Evolutionary conservation across 768 basidiomycete species (phyloP).

Genomic region (Rhodotorula graminis): DNA sequence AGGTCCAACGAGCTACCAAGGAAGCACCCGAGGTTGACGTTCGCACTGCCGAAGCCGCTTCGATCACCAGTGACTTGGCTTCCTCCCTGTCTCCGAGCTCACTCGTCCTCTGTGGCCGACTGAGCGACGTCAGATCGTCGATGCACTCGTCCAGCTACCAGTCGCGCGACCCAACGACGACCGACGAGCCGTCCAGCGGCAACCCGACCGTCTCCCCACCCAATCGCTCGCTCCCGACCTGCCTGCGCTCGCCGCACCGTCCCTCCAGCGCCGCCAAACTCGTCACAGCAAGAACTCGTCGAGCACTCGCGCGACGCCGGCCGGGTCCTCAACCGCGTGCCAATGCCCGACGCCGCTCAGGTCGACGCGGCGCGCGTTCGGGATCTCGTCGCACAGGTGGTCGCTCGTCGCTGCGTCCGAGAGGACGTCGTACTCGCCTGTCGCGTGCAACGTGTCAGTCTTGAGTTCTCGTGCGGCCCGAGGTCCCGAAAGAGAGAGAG

Average conservation of each 20-base stretch:
- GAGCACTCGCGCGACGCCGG: neutral
- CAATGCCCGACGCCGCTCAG: constrained; percentile 25
- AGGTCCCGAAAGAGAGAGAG: neutral
- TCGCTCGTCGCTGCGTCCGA: constrained; percentile 6
- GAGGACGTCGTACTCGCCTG: constrained; percentile 25
- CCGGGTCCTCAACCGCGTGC: constrained; percentile 27
- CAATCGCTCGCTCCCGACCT: no score
- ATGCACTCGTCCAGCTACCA: no score
- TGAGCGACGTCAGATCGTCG: no score
- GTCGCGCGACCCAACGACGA: no score
- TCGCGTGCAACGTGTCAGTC: neutral
- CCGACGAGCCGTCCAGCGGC: no score
- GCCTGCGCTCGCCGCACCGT: neutral
- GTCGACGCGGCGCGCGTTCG: neutral
- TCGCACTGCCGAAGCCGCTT: no score
- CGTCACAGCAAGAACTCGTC: constrained; percentile 13
- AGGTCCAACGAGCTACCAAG: no score
- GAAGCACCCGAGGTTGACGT: no score
- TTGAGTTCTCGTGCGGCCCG: neutral
- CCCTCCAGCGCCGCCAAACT: neutral
- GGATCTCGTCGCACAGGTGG: neutral
- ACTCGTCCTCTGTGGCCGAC: no score
- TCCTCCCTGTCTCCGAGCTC: no score
- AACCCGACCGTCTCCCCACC: no score
- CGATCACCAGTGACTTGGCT: no score